Evolutionary conservation across 2,329 filamentous ascomycete genomes (phyloP).

Genomic region (Calonectria pteridis): DNA sequence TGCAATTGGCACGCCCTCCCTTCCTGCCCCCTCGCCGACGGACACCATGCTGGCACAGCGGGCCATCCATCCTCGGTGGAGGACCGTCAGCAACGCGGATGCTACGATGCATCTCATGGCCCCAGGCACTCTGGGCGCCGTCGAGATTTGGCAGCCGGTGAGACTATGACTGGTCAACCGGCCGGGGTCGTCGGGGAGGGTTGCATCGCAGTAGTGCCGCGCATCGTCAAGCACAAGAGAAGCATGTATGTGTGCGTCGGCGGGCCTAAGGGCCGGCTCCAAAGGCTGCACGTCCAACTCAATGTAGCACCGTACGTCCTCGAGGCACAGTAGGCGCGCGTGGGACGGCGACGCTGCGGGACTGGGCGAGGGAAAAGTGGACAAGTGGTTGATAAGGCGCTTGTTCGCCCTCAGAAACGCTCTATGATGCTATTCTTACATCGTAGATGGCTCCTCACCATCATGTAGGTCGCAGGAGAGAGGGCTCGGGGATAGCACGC

Average conservation of each 20-base stretch:
- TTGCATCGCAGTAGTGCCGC: conserved; percentile 21
- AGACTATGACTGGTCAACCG: conserved; percentile 17
- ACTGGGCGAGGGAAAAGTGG: conserved; percentile 18
- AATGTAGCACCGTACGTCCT: background rate
- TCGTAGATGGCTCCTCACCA: background rate
- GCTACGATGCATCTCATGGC: conserved; percentile 28
- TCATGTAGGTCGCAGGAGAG: conserved; percentile 20
- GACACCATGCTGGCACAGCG: background rate
- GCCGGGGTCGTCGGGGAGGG: conserved; percentile 8
- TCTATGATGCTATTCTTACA: conserved; percentile 26
- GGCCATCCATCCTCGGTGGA: background rate
- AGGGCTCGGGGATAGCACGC: conserved; percentile 10
- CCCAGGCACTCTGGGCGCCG: conserved; percentile 7
- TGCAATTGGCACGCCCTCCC: conserved; percentile 1
- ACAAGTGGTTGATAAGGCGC: conserved; percentile 27
- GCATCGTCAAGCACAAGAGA: conserved; percentile 14
- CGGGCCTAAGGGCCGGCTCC: conserved; percentile 6
- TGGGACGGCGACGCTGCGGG: conserved; percentile 11
- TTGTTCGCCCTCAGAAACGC: conserved; percentile 13
- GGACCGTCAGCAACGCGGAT: conserved; percentile 15
- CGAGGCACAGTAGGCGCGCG: conserved; percentile 15
- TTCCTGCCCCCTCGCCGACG: background rate
- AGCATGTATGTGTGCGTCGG: conserved; percentile 6
- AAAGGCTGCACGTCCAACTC: conserved; percentile 4
- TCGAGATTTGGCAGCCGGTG: conserved; percentile 25